Evolutionary conservation across 768 basidiomycete species (phyloP).

Genomic region (Clitopilus hobsonii): DNA sequence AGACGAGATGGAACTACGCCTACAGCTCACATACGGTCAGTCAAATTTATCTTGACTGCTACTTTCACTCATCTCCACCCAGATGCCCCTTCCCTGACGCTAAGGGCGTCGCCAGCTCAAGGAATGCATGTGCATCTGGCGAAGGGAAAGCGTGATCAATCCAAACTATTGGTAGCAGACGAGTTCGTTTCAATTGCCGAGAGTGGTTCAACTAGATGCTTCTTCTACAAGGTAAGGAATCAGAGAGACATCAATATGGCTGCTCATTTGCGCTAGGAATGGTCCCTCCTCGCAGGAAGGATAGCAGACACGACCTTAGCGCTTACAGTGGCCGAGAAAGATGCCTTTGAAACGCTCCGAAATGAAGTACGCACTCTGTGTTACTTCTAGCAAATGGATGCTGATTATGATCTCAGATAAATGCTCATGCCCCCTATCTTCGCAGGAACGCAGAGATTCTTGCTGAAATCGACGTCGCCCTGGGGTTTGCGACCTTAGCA

Average conservation of each 20-base stretch:
- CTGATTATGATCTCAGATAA: slow-evolving; percentile 45
- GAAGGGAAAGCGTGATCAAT: slow-evolving; percentile 58
- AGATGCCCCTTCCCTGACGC: slow-evolving; percentile 72
- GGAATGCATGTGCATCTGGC: slow-evolving; percentile 76
- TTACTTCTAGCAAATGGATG: slow-evolving; percentile 1
- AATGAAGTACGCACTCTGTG: slow-evolving; percentile 43
- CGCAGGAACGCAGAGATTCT: slow-evolving; percentile 72
- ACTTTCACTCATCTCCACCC: slow-evolving; percentile 2
- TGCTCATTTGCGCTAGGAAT: slow-evolving; percentile 63
- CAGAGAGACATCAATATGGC: too few species aligned
- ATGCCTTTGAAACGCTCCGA: slow-evolving; percentile 67
- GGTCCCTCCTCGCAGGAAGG: slow-evolving; percentile 69
- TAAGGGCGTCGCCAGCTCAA: slow-evolving; percentile 61
- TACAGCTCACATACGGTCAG: slow-evolving; percentile 55
- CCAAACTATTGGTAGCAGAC: slow-evolving; percentile 37
- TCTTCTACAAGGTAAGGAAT: slow-evolving; percentile 54
- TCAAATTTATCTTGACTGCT: neutral
- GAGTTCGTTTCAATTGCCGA: slow-evolving; percentile 58
- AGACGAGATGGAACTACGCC: slow-evolving; percentile 45
- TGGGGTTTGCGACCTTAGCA: slow-evolving; percentile 81
- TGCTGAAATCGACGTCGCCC: slow-evolving; percentile 82
- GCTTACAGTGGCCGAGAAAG: slow-evolving; percentile 58
- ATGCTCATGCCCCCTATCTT: slow-evolving; percentile 47
- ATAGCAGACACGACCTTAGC: slow-evolving; percentile 54
- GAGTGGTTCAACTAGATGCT: slow-evolving; percentile 61